Evolutionary conservation across 2,329 filamentous ascomycete genomes (phyloP).

Genomic region (Boeremia exigua): DNA sequence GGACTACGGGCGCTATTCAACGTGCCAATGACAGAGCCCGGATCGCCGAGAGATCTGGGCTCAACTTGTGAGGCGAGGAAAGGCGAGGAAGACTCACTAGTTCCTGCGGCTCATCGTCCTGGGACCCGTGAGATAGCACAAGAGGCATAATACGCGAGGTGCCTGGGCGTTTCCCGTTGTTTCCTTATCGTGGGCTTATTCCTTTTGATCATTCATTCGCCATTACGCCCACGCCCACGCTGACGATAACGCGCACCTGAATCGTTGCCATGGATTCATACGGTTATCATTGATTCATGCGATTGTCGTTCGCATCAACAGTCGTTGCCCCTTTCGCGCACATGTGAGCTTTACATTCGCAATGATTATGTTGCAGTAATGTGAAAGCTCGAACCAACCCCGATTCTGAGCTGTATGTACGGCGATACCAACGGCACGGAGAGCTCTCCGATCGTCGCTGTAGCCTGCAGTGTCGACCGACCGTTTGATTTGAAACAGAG

Average conservation of each 20-base stretch:
- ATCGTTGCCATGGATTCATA: background rate
- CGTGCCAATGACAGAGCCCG: background rate
- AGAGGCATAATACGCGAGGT: background rate
- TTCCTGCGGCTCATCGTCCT: background rate
- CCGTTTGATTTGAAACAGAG: background rate
- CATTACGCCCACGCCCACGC: background rate
- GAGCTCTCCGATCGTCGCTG: background rate
- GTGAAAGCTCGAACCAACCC: background rate
- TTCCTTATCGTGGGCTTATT: constrained; percentile 4
- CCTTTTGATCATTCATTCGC: background rate
- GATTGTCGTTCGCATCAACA: no score
- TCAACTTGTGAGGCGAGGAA: background rate
- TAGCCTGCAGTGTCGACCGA: background rate
- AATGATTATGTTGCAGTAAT: background rate
- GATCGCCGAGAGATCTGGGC: background rate
- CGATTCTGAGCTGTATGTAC: background rate
- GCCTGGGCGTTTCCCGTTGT: background rate
- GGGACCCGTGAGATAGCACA: background rate
- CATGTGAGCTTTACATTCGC: background rate
- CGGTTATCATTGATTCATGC: background rate
- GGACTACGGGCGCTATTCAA: background rate
- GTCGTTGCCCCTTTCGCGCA: background rate
- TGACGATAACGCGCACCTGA: background rate
- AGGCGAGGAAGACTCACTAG: background rate
- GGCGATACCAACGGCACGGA: constrained; percentile 1